Evolutionary conservation across 805 yeast genomes (phyloP).

Genomic region (Metschnikowia reukaufii): DNA sequence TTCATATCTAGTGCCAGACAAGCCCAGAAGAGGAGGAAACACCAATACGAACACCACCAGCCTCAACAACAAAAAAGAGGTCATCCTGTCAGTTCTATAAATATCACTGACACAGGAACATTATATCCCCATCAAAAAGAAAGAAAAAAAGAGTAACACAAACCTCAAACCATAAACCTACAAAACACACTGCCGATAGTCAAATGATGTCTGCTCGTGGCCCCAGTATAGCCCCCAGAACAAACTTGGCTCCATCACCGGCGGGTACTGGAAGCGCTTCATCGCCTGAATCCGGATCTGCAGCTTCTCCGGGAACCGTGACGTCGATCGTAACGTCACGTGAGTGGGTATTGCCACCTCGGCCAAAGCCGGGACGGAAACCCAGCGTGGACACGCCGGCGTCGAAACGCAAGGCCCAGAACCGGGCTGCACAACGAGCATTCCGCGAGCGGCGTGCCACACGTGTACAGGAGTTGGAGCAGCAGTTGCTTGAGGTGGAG

Average conservation of each 20-base stretch:
- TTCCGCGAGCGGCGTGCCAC: slow-evolving; percentile 86
- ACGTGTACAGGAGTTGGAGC: slow-evolving; percentile 74
- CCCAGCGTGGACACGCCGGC: slow-evolving; percentile 79
- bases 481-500: slow-evolving; percentile 63
- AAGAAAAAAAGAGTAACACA: background rate
- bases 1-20: too few species aligned
- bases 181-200: background rate
- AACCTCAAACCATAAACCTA: background rate
- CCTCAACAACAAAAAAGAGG: too few species aligned
- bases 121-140: too few species aligned
- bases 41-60: too few species aligned
- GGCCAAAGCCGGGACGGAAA: slow-evolving; percentile 62
- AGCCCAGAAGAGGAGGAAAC: too few species aligned
- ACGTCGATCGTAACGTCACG: slow-evolving; percentile 57
- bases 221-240: slow-evolving; percentile 21
- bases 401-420: slow-evolving; percentile 83
- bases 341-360: slow-evolving; percentile 61
- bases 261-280: slow-evolving; percentile 16
- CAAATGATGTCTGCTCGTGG: slow-evolving; percentile 19
- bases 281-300: slow-evolving; percentile 20
- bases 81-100: too few species aligned
- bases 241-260: slow-evolving; percentile 20
- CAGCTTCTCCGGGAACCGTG: slow-evolving; percentile 18
- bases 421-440: slow-evolving; percentile 92
- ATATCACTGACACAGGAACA: too few species aligned